Conservation (phyloP, 805 yeast genomes). For the Scheffersomyces amazonensis region DNA sequence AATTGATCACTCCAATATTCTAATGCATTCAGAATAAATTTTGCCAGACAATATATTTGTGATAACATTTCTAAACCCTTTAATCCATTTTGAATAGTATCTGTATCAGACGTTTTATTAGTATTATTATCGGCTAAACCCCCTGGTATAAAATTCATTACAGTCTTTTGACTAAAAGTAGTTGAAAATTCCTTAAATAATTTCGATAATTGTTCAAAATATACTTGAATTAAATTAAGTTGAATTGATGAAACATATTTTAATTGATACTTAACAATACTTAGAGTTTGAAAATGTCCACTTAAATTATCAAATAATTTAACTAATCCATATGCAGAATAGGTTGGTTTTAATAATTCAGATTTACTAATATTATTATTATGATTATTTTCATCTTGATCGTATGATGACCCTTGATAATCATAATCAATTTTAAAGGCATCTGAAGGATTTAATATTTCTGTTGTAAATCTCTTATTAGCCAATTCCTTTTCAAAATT, state of each 20-base stretch:
- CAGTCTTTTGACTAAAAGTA: slow-evolving; percentile 25
- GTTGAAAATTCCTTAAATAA: slow-evolving; percentile 44
- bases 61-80: slow-evolving; percentile 26
- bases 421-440: slow-evolving; percentile 63
- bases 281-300: slow-evolving; percentile 50
- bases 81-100: slow-evolving; percentile 14
- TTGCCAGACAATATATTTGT: slow-evolving; percentile 32
- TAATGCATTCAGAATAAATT: slow-evolving; percentile 24
- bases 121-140: slow-evolving; percentile 29
- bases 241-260: slow-evolving; percentile 59
- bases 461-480: slow-evolving; percentile 44
- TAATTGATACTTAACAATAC: slow-evolving; percentile 49
- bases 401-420: slow-evolving; percentile 20
- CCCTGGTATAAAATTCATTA: slow-evolving; percentile 35
- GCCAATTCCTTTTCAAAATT: slow-evolving; percentile 52
- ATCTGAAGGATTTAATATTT: slow-evolving; percentile 44
- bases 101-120: slow-evolving; percentile 11
- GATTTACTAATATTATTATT: neutral
- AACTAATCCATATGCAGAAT: slow-evolving; percentile 55
- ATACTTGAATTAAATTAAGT: slow-evolving; percentile 51
- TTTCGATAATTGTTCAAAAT: slow-evolving; percentile 40
- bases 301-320: slow-evolving; percentile 59
- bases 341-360: slow-evolving; percentile 47
- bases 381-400: slow-evolving; percentile 14
- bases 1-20: slow-evolving; percentile 39